Evolutionary conservation across 306 rosid species (phyloP), one percentile per base, ranked within the genome.

Genomic region (Gastrolobium villosum): DNA sequence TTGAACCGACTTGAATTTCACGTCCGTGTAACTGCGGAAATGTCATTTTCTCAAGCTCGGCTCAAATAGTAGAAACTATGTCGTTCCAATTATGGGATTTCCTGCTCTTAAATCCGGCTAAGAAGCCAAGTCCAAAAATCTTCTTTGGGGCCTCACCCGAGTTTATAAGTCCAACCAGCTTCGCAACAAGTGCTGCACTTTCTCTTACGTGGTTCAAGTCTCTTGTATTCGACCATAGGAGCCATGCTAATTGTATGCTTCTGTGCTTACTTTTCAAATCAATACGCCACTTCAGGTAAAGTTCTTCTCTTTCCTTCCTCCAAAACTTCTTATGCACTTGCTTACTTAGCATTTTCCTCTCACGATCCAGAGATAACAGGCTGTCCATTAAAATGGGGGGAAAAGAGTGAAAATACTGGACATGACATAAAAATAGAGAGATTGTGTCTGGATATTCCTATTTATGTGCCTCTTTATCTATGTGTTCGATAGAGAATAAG

Each of bases 331-430:
- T 87, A 28, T 85, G 88, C 79, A 96, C 88, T 76, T 87, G 82
- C 90, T 80, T 93, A 73, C 93, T 84, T 69, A 96, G 84, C 93
- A 87, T 90, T 79, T 90, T 90, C 75, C 99, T 90, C 87, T 93
- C 98, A 3, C 84, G 87, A 53, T 82, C 83, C 48, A 93, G 86
- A 61, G 88, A 81, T 86, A 78, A 81, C 82, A 77, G 36, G 80
- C 96, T 92, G 88, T 73, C 59, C 56, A 31, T 28, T 70, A 5
- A 41, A 69, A 44, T 4, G 49, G 3, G 50, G 32, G 5, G 20
- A n/a, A n/a, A n/a, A n/a, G n/a, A n/a, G 70, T 70, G 26, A 76
- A 26, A 43, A 78, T 68, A 3, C 34, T 30, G 49, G 36, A 74
- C 36, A 67, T 72, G 41, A 35, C 71, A 28, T 28, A 9, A 11